Base-by-base conservation (phyloP, 495 filamentous ascomycete species). In the Hypoxylon crocopeplum region DNA sequence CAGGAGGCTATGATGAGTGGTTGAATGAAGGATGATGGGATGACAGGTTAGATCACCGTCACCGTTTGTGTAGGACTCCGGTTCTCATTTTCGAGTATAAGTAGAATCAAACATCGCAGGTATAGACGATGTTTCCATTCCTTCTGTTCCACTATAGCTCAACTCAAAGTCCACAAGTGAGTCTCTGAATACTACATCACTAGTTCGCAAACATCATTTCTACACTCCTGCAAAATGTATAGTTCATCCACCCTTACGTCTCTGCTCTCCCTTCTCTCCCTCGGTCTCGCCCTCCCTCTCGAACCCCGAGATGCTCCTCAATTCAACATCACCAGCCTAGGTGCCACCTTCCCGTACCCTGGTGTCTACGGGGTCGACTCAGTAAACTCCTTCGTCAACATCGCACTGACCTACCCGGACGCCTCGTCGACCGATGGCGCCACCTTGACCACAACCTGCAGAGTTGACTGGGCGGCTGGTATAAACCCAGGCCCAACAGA, bases 321-420 rank as follows among this genome's bases (percentile, higher is more conserved):
- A 12, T 68, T 68, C 45, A 42, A 17, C n/a, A 50, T 68, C 22
- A 68, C 62, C n/a, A 47, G 50, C 19, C 47, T 68, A 5, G 3
- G 40, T 29, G 66, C 56, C 6, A 59, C 57, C n/a, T 66, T 68
- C 39, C 66, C 66, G 7, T 52, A 59, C 17, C 45, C 56, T 3
- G 56, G 56, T 0, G 47, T 54, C 15, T 68, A 68, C 40, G 66
- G 66, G 0, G 13, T 37, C 1, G 40, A 48, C 5, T 33, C 48
- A 1, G 56, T 68, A n/a, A 32, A 65, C 45, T 68, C 66, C 7
- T 47, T 22, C 15, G 45, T 68, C 27, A 48, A 51, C 24, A 39
- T 68, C 22, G 39, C 44, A 32, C 15, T 92, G 67, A 67, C 70
- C 2, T 93, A 93, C 69, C 88, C 88, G 47, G 90, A 94, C 64